Evolutionary conservation across 1,284 basidiomycete genomes (phyloP), one percentile per base, ranked within the genome.

Genomic region (Neolentinus lepideus): DNA sequence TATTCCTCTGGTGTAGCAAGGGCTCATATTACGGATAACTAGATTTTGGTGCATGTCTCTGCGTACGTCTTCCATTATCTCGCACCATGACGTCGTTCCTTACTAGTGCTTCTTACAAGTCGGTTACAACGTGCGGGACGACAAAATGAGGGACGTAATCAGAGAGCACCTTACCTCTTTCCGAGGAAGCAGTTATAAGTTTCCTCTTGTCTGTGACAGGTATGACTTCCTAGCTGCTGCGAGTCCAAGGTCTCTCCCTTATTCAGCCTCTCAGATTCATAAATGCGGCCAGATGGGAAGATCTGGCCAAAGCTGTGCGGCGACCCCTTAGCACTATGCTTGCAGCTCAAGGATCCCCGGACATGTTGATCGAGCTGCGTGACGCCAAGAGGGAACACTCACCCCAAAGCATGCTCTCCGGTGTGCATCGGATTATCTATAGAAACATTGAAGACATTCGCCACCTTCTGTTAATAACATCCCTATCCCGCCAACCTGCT

Each of bases 111-210:
- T 10, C 27, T 4, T 16, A 6, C 22, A 25, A 50, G 47, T 50
- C 21, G 47, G 47, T 4, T 50, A 50, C 27, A 50, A 50, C 47
- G 47, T 50, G 14, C 21, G 21, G 3, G 24, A 50, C 27, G 10
- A 9, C 24, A 29, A 12, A 21, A 8, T 50, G 6, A 50, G 47
- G 27, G 47, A 25, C 22, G 6, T 4, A 21, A 50, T 47, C 25
- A 31, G 16, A 31, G 29, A 24, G 19, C 47, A 21, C 10, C 62
- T 72, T 57, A 58, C 79, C 78, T 0, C 47, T 10, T 46, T 19
- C 24, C 10, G 10, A n/a, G n/a, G n/a, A 50, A 19, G 14, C 12
- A 12, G 24, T 74, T 43, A 43, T 16, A 21, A n/a, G 16, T 43
- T 43, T 6, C 38, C 38, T 3, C 16, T 21, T 21, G 6, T 43